Evolutionary conservation across 306 rosid species (phyloP).

Genomic region (Castanea crenata): DNA sequence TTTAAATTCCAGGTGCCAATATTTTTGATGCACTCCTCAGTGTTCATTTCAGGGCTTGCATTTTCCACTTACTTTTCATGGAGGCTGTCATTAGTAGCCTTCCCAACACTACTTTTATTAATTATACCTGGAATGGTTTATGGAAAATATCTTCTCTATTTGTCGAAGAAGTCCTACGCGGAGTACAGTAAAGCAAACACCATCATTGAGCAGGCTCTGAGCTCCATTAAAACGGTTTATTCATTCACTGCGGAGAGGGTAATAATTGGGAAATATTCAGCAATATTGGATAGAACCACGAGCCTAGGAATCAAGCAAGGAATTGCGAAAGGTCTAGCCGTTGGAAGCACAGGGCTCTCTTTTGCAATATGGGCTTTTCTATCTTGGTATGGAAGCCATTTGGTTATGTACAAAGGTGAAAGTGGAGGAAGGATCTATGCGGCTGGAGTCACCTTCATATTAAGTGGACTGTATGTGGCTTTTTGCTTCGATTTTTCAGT

Average conservation of each 20-base stretch:
- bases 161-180: conserved; percentile 47
- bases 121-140: conserved; percentile 87
- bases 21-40: conserved; percentile 82
- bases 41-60: conserved; percentile 72
- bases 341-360: conserved; percentile 80
- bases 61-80: conserved; percentile 80
- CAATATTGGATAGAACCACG: conserved; percentile 56
- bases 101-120: conserved; percentile 70
- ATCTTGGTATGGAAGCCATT: conserved; percentile 96
- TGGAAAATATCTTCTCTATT: conserved; percentile 68
- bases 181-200: conserved; percentile 73
- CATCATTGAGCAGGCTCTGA: conserved; percentile 72
- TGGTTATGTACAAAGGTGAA: conserved; percentile 85
- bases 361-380: conserved; percentile 92
- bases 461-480: conserved; percentile 80
- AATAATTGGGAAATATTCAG: conserved; percentile 57
- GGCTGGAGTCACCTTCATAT: conserved; percentile 74
- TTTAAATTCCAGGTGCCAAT: conserved; percentile 57
- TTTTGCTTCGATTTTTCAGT: not conserved
- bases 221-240: conserved; percentile 76
- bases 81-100: conserved; percentile 78
- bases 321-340: conserved; percentile 81
- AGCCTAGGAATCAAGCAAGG: conserved; percentile 87
- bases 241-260: conserved; percentile 86
- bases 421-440: conserved; percentile 94